Conservation (phyloP, 2,329 filamentous ascomycete genomes). For the Phyllachora maydis region DNA sequence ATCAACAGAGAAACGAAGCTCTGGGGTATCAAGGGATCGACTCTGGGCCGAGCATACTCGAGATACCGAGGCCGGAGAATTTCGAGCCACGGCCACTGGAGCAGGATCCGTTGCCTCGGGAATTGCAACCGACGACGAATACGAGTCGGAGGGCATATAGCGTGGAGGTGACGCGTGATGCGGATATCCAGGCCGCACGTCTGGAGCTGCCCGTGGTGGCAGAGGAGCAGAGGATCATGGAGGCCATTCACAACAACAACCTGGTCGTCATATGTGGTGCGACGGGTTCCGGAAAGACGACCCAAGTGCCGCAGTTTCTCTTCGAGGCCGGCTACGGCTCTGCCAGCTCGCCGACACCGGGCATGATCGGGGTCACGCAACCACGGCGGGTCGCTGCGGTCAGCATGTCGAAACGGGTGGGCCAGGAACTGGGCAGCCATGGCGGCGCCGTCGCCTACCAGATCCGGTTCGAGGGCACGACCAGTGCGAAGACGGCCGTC, state of each 20-base stretch:
- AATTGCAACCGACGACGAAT: conserved; percentile 40
- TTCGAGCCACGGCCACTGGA: conserved; percentile 50
- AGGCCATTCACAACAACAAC: conserved; percentile 82
- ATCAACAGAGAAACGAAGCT: conserved; percentile 62
- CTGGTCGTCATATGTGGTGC: conserved; percentile 84
- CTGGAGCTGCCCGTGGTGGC: conserved; percentile 74
- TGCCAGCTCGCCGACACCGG: conserved; percentile 56
- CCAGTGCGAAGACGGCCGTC: conserved; percentile 61
- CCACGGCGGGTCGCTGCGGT: conserved; percentile 87
- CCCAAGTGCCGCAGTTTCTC: conserved; percentile 88
- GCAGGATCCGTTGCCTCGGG: conserved; percentile 47
- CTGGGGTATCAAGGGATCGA: conserved; percentile 40
- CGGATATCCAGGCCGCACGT: conserved; percentile 59
- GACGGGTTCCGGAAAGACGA: conserved; percentile 94
- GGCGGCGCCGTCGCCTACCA: conserved; percentile 73
- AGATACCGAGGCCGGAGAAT: conserved; percentile 34
- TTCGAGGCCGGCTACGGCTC: conserved; percentile 86
- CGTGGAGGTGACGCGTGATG: conserved; percentile 46
- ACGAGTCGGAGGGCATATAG: conserved; percentile 52
- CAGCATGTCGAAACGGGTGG: conserved; percentile 88
- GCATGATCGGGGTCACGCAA: conserved; percentile 89
- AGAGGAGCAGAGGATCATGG: conserved; percentile 96
- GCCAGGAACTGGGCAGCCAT: conserved; percentile 61
- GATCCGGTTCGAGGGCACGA: conserved; percentile 83
- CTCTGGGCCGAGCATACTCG: conserved; percentile 17